phyloP scores from a whole-genome alignment of 768 basidiomycete species.

The Termitomyces sp. region DNA sequence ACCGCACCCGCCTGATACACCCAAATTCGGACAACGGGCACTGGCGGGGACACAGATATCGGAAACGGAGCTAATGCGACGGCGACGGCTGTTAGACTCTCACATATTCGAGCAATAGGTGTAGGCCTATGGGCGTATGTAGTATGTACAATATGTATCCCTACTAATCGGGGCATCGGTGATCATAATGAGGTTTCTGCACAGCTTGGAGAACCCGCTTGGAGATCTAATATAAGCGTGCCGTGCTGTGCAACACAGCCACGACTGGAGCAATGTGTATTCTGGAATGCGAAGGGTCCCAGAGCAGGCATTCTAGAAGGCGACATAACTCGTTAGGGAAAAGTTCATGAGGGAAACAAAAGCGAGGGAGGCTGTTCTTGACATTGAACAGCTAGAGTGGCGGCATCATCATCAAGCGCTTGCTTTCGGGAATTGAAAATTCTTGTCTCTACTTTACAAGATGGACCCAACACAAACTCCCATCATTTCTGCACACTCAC shows the following conservation, averaged over 20 bases:
- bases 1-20: slow-evolving; percentile 15
- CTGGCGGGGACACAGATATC: slow-evolving; percentile 63
- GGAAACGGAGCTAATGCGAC: slow-evolving; percentile 76
- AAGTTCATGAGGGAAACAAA: background rate
- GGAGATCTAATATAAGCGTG: slow-evolving; percentile 27
- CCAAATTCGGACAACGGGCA: slow-evolving; percentile 33
- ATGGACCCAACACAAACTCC: slow-evolving; percentile 24
- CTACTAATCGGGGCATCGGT: slow-evolving; percentile 13
- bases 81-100: slow-evolving; percentile 73
- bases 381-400: slow-evolving; percentile 1
- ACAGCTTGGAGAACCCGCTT: slow-evolving; percentile 28
- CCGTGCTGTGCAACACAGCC: slow-evolving; percentile 41
- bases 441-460: slow-evolving; percentile 19
- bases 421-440: slow-evolving; percentile 22
- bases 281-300: slow-evolving; percentile 2
- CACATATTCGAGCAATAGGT: slow-evolving; percentile 52
- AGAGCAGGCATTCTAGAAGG: background rate
- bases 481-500: slow-evolving; percentile 23
- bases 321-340: background rate
- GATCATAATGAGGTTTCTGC: slow-evolving; percentile 20
- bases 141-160: slow-evolving; percentile 1
- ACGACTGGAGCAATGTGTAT: slow-evolving; percentile 15
- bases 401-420: slow-evolving; percentile 12
- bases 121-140: slow-evolving; percentile 15
- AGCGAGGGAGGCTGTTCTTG: slow-evolving; percentile 13